Evolutionary conservation across 306 rosid genomes (phyloP).

Genomic region (Cucumis hystrix): DNA sequence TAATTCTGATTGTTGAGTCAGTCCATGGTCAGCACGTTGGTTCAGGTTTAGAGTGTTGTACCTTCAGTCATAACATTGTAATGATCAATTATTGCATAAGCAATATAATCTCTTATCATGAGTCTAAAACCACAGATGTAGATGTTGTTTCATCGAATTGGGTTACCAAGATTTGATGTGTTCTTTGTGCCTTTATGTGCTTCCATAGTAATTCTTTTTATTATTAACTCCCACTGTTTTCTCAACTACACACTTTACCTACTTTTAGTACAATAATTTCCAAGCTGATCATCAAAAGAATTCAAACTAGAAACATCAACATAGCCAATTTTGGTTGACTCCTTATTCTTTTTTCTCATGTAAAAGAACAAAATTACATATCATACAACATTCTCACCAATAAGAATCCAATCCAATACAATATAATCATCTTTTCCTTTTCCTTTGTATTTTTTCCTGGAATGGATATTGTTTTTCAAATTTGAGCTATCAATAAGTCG

Average conservation of each 20-base stretch:
- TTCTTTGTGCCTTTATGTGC: no score
- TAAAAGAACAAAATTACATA: not conserved
- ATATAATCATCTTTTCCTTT: not conserved
- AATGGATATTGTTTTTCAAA: not conserved
- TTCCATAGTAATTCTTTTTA: no score
- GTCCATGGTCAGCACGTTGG: no score
- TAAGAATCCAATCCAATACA: not conserved
- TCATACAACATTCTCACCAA: conserved; percentile 1
- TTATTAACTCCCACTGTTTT: no score
- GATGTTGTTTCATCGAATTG: no score
- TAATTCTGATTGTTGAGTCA: no score
- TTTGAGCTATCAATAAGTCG: not conserved
- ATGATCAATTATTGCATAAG: no score
- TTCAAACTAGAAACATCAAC: not conserved
- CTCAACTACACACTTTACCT: not conserved
- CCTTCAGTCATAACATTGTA: no score
- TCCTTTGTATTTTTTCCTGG: not conserved
- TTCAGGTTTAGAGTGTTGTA: no score
- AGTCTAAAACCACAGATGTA: no score
- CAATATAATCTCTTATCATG: no score
- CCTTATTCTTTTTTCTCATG: not conserved
- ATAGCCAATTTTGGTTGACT: not conserved
- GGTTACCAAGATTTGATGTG: no score
- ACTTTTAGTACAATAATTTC: not conserved
- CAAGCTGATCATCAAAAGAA: not conserved